These are phyloP conservation scores for Hypoxylon subgilvum DNA, from an alignment of 495 filamentous ascomycete genomes.

Conservation along the genomic window DNA sequence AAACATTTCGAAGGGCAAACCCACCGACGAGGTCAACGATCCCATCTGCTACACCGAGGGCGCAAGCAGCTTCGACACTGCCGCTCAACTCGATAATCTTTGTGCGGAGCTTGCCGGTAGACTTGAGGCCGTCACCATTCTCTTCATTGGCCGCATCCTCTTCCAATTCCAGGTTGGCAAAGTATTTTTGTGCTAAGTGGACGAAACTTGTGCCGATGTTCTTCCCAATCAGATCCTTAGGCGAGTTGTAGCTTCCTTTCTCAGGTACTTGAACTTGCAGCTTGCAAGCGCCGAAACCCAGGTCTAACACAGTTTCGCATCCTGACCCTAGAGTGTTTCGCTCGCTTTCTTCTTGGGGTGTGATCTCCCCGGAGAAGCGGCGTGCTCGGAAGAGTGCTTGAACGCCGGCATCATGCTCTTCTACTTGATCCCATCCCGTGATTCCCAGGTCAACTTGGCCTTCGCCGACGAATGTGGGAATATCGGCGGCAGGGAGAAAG, in stretches of 20 bases:
- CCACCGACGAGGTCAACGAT: slow-evolving; percentile 96
- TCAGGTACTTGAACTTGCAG: slow-evolving; percentile 95
- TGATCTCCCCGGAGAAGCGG: slow-evolving; percentile 60
- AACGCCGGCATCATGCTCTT: slow-evolving; percentile 80
- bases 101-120: slow-evolving; percentile 64
- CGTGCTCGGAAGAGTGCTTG: slow-evolving; percentile 58
- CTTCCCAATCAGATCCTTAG: slow-evolving; percentile 84
- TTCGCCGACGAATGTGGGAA: slow-evolving; percentile 95
- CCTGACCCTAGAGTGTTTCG: slow-evolving; percentile 50
- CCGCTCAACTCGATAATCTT: slow-evolving; percentile 92
- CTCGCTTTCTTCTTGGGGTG: slow-evolving; percentile 45
- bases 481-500: slow-evolving; percentile 96
- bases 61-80: slow-evolving; percentile 95
- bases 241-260: slow-evolving; percentile 71
- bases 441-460: slow-evolving; percentile 93
- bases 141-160: slow-evolving; percentile 42
- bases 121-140: slow-evolving; percentile 6
- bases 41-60: slow-evolving; percentile 92
- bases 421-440: slow-evolving; percentile 89
- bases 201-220: slow-evolving; percentile 96
- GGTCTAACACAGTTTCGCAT: slow-evolving; percentile 82
- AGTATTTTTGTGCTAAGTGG: slow-evolving; percentile 78
- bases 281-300: slow-evolving; percentile 88
- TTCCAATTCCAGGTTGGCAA: slow-evolving; percentile 71
- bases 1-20: slow-evolving; percentile 37